These are phyloP conservation scores for Colletotrichum zoysiae DNA, from an alignment of 2,329 filamentous ascomycete species.

Conservation along the genomic window DNA sequence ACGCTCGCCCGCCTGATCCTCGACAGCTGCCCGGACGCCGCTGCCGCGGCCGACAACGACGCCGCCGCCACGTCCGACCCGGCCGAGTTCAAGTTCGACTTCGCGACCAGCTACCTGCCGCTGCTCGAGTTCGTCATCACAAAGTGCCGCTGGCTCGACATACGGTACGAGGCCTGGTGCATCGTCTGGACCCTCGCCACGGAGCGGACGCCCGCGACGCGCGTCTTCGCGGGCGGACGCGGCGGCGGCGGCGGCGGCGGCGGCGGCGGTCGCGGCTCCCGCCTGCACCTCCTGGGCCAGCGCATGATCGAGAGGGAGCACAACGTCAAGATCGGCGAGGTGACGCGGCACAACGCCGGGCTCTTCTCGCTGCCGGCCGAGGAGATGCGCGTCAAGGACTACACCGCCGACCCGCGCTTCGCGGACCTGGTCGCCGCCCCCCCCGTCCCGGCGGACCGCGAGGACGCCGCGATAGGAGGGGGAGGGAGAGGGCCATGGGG, in stretches of 20 bases:
- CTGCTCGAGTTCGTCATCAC: constrained; percentile 36
- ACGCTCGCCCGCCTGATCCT: constrained; percentile 19
- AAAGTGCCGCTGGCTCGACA: constrained; percentile 39
- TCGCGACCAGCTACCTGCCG: constrained; percentile 32
- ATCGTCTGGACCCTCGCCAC: constrained; percentile 25
- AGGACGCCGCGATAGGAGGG: too few relatives aligned
- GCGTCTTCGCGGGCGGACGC: constrained; percentile 1
- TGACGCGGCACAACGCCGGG: constrained; percentile 11
- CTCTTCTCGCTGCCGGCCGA: constrained; percentile 38
- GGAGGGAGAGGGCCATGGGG: not conserved
- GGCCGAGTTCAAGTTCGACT: constrained; percentile 25
- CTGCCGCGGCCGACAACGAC: not conserved
- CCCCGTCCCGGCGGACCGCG: not conserved
- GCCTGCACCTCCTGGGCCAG: constrained; percentile 15
- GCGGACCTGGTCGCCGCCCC: constrained; percentile 5
- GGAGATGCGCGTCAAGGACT: constrained; percentile 39
- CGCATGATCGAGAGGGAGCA: constrained; percentile 34
- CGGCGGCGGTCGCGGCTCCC: not conserved
- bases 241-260: not conserved
- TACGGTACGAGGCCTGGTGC: constrained; percentile 33
- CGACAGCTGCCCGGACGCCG: not conserved
- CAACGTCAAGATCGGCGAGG: constrained; percentile 32
- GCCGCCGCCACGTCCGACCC: not conserved
- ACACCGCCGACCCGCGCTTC: constrained; percentile 20
- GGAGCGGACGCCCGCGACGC: not conserved